phyloP scores from a whole-genome alignment of 2,329 filamentous ascomycete genomes.

The Phaeosphaeria sp. region DNA sequence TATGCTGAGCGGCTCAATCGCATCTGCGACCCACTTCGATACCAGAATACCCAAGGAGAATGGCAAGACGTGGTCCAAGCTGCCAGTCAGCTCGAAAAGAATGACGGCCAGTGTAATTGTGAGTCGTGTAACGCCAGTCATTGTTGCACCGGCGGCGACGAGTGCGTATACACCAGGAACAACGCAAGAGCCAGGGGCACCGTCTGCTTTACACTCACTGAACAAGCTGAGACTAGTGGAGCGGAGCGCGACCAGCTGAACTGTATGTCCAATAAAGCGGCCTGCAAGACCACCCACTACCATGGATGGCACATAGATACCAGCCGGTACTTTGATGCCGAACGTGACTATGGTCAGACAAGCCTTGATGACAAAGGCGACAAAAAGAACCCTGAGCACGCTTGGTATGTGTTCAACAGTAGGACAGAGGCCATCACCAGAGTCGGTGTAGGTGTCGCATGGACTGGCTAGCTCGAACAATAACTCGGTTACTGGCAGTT shows the following conservation, averaged over 20 bases:
- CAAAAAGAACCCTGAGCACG: conserved; percentile 72
- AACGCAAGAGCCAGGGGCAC: conserved; percentile 79
- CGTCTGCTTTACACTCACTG: conserved; percentile 71
- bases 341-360: conserved; percentile 89
- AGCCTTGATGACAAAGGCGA: conserved; percentile 89
- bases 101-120: conserved; percentile 95
- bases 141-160: conserved; percentile 92
- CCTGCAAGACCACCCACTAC: conserved; percentile 94
- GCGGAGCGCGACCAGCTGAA: conserved; percentile 80
- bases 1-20: conserved; percentile 91
- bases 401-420: conserved; percentile 76
- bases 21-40: conserved; percentile 98
- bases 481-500: conserved; percentile 86
- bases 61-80: conserved; percentile 90
- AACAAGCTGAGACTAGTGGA: conserved; percentile 77
- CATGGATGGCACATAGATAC: conserved; percentile 99
- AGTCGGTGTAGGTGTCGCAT: conserved; percentile 73
- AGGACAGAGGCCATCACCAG: conserved; percentile 81
- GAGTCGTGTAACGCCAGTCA: conserved; percentile 94
- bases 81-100: conserved; percentile 93
- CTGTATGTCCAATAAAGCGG: conserved; percentile 81
- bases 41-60: conserved; percentile 92
- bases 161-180: conserved; percentile 97
- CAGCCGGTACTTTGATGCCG: conserved; percentile 93
- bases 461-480: conserved; percentile 90